Evolutionary conservation across 352 stramenopile species (phyloP), one percentile per base, ranked within the genome.

Genomic region (Plasmopara muralis): DNA sequence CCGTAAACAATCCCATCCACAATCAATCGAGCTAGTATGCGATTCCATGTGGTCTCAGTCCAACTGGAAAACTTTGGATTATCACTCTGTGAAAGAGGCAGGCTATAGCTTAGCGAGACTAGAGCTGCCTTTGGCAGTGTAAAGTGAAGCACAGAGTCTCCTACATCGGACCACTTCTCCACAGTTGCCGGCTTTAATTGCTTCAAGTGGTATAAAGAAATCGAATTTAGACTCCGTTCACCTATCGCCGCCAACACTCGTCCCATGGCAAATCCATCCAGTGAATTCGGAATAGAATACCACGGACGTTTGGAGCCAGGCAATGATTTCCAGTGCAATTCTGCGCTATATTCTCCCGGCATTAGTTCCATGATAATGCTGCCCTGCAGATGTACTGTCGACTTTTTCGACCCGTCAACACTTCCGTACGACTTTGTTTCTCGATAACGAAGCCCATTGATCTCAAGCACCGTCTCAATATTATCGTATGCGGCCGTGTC

Each of bases 201-300:
- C 8, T 74, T 51, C 15, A 87, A 56, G 46, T 68, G 60, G 44
- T 88, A 91, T 6, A 85, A 62, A 0, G 81, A 86, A 9, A 88
- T 56, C 2, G 60, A 64, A 16, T 79, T 53, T 14, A 82, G 45
- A 16, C 55, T 53, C 31, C 60, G 60, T 47, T 88, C 72, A 0
- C 77, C 73, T 28, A 91, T 53, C 1, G 56, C 81, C 33, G 68
- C 68, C 6, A 91, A 50, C 15, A 82, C 57, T 18, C 81, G 63
- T 0, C 78, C 78, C 76, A 85, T 88, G 1, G 70, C 70, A 63
- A 89, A 91, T 0, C 81, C 81, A 46, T 91, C 81, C 18, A 86
- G 43, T 2, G 71, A 66, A 42, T 66, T 71, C 0, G 81, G 71
- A 4, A 62, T 63, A 0, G 76, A 88, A 64, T 76, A 83, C 81